phyloP scores from a whole-genome alignment of 164 flowering plant species.

The Macadamia tetraphylla region DNA sequence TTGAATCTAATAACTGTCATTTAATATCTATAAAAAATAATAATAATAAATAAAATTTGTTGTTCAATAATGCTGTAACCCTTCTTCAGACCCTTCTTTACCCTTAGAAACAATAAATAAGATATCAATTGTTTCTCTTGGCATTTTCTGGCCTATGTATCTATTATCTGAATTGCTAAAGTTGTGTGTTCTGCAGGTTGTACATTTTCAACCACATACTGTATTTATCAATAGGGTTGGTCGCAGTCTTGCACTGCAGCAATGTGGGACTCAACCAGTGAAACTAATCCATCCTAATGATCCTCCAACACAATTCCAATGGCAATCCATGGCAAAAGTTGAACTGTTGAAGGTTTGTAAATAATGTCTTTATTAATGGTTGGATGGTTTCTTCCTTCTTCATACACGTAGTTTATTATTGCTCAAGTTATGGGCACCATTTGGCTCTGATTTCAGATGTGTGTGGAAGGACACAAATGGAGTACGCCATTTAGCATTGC shows the following conservation, averaged over 20 bases:
- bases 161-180: not conserved
- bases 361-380: not conserved
- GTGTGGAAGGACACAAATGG: conserved; percentile 77
- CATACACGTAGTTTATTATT: not conserved
- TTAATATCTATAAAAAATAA: too few relatives aligned
- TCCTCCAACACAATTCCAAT: conserved; percentile 67
- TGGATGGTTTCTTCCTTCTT: not conserved
- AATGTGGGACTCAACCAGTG: conserved; percentile 54
- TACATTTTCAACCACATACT: conserved; percentile 86
- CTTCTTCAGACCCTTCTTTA: not conserved
- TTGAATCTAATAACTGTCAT: too few relatives aligned
- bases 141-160: not conserved
- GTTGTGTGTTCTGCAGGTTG: conserved; percentile 51
- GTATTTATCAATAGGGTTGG: conserved; percentile 76
- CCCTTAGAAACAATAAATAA: not conserved
- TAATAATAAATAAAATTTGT: too few relatives aligned
- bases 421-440: not conserved
- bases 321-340: conserved; percentile 62
- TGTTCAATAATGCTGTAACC: not conserved
- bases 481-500: conserved; percentile 80
- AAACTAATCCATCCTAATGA: conserved; percentile 78
- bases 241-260: conserved; percentile 60
- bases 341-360: conserved; percentile 75
- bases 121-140: not conserved
- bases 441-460: conserved; percentile 41